Evolutionary conservation across 805 yeast genomes (phyloP).

Genomic region (Debaryomyces tyrocola): DNA sequence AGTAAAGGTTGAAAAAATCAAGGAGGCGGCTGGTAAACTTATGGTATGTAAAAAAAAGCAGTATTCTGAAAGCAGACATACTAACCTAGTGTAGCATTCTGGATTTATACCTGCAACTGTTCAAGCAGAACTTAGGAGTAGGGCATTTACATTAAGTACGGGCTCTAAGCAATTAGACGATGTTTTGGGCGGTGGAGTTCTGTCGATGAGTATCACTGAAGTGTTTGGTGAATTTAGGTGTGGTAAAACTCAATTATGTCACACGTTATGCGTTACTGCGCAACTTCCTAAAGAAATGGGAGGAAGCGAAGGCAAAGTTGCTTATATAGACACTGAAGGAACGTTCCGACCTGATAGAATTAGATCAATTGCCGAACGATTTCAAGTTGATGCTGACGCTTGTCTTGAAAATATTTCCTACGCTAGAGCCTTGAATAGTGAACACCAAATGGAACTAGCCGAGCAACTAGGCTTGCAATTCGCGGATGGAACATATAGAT

Average conservation of each 20-base stretch:
- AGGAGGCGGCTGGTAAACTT: slow-evolving; percentile 14
- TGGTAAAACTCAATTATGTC: slow-evolving; percentile 18
- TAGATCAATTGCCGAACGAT: slow-evolving; percentile 15
- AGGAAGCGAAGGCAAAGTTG: slow-evolving; percentile 18
- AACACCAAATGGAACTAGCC: slow-evolving; percentile 14
- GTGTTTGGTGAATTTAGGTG: slow-evolving; percentile 19
- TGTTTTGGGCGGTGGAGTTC: slow-evolving; percentile 16
- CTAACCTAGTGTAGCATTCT: slow-evolving; percentile 8
- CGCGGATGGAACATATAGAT: slow-evolving; percentile 12
- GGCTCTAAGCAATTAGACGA: slow-evolving; percentile 16
- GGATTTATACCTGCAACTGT: slow-evolving; percentile 15
- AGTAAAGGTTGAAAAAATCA: slow-evolving; percentile 14
- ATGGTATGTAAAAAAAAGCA: slow-evolving; percentile 10
- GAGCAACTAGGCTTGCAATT: slow-evolving; percentile 14
- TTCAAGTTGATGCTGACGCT: slow-evolving; percentile 14
- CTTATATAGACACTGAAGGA: slow-evolving; percentile 17
- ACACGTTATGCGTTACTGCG: slow-evolving; percentile 15
- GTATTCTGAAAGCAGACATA: not conserved
- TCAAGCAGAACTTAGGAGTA: slow-evolving; percentile 13
- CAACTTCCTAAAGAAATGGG: slow-evolving; percentile 16
- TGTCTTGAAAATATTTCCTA: slow-evolving; percentile 16
- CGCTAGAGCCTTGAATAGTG: slow-evolving; percentile 16
- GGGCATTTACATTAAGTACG: slow-evolving; percentile 9
- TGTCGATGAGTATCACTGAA: slow-evolving; percentile 16
- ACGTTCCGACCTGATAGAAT: slow-evolving; percentile 18